These are phyloP conservation scores for Chaetomium cochliodes DNA, from an alignment of 495 filamentous ascomycete genomes.

Conservation along the genomic window DNA sequence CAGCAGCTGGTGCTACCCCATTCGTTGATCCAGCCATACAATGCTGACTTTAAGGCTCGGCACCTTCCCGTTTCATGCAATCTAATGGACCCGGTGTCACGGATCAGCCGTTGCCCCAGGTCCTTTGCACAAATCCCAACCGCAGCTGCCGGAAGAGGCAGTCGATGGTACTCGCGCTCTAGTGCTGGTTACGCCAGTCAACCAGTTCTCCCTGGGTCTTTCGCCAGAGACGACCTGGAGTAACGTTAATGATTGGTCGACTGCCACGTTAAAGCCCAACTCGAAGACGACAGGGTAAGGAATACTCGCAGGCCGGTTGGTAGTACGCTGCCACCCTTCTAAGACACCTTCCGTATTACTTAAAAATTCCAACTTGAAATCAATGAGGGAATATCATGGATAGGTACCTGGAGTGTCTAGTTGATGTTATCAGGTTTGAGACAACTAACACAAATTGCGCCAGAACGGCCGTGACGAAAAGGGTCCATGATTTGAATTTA, in stretches of 20 bases:
- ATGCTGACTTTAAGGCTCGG: neutral
- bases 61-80: conserved; percentile 7
- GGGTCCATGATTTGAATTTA: too few species aligned
- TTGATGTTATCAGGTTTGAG: too few species aligned
- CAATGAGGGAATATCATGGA: too few species aligned
- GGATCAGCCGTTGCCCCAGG: neutral
- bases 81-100: neutral
- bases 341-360: too few species aligned
- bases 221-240: neutral
- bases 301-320: too few species aligned
- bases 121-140: neutral
- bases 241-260: neutral
- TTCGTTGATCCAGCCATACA: conserved; percentile 3
- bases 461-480: too few species aligned
- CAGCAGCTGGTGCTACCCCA: neutral
- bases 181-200: neutral
- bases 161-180: neutral
- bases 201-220: neutral
- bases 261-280: too few species aligned
- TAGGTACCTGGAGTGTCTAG: too few species aligned
- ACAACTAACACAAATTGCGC: too few species aligned
- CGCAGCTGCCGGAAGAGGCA: conserved; percentile 6
- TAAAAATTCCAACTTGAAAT: too few species aligned
- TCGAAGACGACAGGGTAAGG: too few species aligned
- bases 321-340: too few species aligned